Base-by-base conservation (phyloP, 202 grass and related monocot genomes). In the Eragrostis tef region DNA sequence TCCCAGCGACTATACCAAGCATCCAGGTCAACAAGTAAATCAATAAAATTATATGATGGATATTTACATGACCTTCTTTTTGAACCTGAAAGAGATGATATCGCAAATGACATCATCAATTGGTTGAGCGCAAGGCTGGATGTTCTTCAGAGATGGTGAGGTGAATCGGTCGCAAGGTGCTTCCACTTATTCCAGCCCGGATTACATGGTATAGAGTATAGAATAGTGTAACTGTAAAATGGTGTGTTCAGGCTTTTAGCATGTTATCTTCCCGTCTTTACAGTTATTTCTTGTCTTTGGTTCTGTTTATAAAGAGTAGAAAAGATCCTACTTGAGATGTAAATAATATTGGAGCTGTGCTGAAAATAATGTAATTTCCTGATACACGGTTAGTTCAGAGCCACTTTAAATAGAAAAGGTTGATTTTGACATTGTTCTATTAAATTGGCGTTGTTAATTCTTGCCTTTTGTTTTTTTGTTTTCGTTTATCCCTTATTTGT, bases 1-100 rank as follows among this genome's bases (percentile, higher is more conserved):
- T 98, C 96, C 0, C 86, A 86, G 60, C 86, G 68, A 83, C 70
- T 98, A 56, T 87, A 91, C 36, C 73, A 95, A 52, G 22, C 83
- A 77, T 92, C 96, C 73, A 81, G 74, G 43, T 88, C 90, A 25
- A 64, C 78, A 56, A 83, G 93, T 58, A 94, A 94, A 74, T 93
- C 86, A 31, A 94, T 94, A 69, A 91, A 87, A 62, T 44, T 98
- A 19, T 98, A 98, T 6, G 87, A 91, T 6, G 90, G 95, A 19
- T 85, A 93, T 45, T 91, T 98, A 34, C 95, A 98, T 62, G 90
- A 98, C 86, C 90, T 98, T 70, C 90, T 98, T 44, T 95, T 98
- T 80, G 96, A 98, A 88, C 96, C 90, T 10, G 96, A 98, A 86
- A 67, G 86, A 36, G 88, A 95, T 82, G 80, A 90, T 58, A 81